Evolutionary conservation across 1,139 yeast species (phyloP).

Genomic region (Pichia sp.): DNA sequence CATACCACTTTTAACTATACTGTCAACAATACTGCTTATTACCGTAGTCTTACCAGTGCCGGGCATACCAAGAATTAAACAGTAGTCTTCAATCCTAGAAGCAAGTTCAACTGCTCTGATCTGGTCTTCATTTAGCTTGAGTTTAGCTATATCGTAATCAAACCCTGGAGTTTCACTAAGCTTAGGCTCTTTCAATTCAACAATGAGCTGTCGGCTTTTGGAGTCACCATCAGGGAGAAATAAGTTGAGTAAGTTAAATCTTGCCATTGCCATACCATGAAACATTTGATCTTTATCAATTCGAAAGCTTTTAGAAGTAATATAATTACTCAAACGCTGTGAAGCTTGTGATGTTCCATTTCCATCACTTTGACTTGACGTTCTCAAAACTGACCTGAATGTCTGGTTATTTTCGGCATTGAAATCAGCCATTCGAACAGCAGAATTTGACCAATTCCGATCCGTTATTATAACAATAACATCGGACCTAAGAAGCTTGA

Average conservation of each 20-base stretch:
- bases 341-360: neutral
- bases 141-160: conserved; percentile 18
- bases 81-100: conserved; percentile 64
- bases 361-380: neutral
- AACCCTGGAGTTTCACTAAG: conserved; percentile 34
- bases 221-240: conserved; percentile 50
- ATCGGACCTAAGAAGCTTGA: conserved; percentile 42
- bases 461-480: conserved; percentile 43
- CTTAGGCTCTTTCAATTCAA: conserved; percentile 51
- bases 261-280: conserved; percentile 69
- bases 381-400: conserved; percentile 40
- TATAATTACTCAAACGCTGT: neutral
- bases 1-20: conserved; percentile 56
- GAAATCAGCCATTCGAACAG: conserved; percentile 40
- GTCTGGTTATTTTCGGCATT: conserved; percentile 44
- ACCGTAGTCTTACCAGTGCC: conserved; percentile 98
- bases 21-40: conserved; percentile 67
- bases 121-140: conserved; percentile 64
- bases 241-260: conserved; percentile 69
- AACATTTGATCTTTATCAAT: conserved; percentile 79
- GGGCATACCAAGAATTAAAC: conserved; percentile 92
- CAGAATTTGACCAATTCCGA: conserved; percentile 48
- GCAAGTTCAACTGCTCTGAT: conserved; percentile 60
- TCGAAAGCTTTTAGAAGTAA: conserved; percentile 40
- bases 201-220: conserved; percentile 53